Percentiles rank a stretch among this genome's conserved stretches.
Conservation (phyloP, 208 protist species). For the Trypanosoma brucei region DNA sequence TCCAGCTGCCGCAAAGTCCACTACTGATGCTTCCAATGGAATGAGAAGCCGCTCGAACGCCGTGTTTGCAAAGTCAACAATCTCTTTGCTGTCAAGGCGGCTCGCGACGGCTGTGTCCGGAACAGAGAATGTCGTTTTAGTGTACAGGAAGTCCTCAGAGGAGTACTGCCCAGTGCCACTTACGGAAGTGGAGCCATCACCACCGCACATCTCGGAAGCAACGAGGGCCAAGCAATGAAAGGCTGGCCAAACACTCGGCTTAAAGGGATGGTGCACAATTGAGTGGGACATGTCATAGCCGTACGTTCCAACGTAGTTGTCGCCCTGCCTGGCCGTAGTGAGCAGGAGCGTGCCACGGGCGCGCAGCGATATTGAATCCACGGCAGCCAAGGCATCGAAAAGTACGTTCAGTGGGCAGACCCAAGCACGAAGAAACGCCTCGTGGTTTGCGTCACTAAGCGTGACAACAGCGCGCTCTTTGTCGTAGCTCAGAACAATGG, state of each 20-base stretch:
- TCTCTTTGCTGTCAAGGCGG: slow-evolving; percentile 25
- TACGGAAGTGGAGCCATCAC: slow-evolving; percentile 48
- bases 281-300: slow-evolving; percentile 82
- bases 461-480: slow-evolving; percentile 46
- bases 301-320: slow-evolving; percentile 60
- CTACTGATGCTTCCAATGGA: slow-evolving; percentile 53
- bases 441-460: slow-evolving; percentile 58
- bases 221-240: slow-evolving; percentile 81
- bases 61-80: slow-evolving; percentile 51
- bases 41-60: slow-evolving; percentile 62
- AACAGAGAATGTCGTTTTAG: slow-evolving; percentile 64
- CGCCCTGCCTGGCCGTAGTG: slow-evolving; percentile 41
- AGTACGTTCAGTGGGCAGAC: slow-evolving; percentile 59
- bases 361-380: slow-evolving; percentile 53
- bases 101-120: slow-evolving; percentile 38
- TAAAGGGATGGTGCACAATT: slow-evolving; percentile 87
- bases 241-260: slow-evolving; percentile 72
- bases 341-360: slow-evolving; percentile 69
- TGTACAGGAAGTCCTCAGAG: slow-evolving; percentile 82
- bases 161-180: slow-evolving; percentile 59
- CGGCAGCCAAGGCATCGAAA: slow-evolving; percentile 49
- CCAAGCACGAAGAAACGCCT: slow-evolving; percentile 71
- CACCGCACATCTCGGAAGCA: slow-evolving; percentile 73
- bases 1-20: slow-evolving; percentile 22
- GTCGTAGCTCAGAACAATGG: slow-evolving; percentile 78